A percentile compares a stretch with the other conserved stretches of the same genome.
Evolutionary conservation across 371 early-diverging fungal species (phyloP).

Genomic region (Mucor piriformis): DNA sequence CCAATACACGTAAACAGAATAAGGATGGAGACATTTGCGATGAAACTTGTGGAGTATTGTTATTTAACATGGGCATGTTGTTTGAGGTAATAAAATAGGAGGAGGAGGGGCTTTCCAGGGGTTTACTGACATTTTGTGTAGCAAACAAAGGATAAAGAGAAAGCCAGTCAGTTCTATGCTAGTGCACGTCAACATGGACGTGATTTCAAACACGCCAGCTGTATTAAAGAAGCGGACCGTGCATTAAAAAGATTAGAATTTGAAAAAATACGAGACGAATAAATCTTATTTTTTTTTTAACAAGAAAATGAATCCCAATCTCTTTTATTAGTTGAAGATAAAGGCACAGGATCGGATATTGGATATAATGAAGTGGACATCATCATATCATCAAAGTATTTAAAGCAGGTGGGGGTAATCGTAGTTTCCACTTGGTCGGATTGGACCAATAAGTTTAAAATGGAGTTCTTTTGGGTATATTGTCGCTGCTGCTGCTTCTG

Average conservation of each 20-base stretch:
- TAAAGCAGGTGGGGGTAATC: slow-evolving; percentile 16
- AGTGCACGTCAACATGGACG: slow-evolving; percentile 39
- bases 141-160: slow-evolving; percentile 40
- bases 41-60: slow-evolving; percentile 60
- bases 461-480: slow-evolving; percentile 4
- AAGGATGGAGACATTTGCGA: slow-evolving; percentile 55
- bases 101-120: background rate
- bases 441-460: slow-evolving; percentile 23
- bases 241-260: slow-evolving; percentile 39
- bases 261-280: slow-evolving; percentile 19
- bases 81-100: slow-evolving; percentile 52
- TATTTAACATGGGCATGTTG: slow-evolving; percentile 66
- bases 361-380: slow-evolving; percentile 16
- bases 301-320: slow-evolving; percentile 10
- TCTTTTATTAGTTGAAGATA: slow-evolving; percentile 5
- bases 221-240: slow-evolving; percentile 40
- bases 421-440: slow-evolving; percentile 18
- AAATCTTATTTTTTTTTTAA: background rate
- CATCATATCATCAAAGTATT: slow-evolving; percentile 25
- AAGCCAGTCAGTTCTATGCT: slow-evolving; percentile 36
- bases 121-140: slow-evolving; percentile 4
- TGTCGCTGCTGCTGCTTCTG: background rate
- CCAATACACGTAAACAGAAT: slow-evolving; percentile 45
- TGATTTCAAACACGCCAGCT: slow-evolving; percentile 29
- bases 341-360: background rate